Percentiles rank a stretch among this genome's conserved stretches.
These are phyloP conservation scores for Myriosclerotinia duriaeana DNA, from an alignment of 2,329 filamentous ascomycete species.

Conservation along the genomic window DNA sequence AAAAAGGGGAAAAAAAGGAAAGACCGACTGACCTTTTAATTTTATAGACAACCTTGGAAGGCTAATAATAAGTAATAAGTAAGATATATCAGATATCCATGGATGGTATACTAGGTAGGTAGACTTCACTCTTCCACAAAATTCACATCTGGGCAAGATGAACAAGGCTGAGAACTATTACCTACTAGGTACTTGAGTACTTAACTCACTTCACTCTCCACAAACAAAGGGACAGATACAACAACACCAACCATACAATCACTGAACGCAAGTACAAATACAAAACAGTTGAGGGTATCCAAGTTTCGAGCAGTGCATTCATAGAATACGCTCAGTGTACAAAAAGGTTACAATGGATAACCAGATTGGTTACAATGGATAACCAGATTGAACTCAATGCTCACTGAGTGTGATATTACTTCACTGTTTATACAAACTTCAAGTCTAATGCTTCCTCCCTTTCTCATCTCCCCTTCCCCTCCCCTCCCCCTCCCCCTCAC, in stretches of 20 bases:
- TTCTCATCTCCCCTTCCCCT: not conserved
- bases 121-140: too few species aligned
- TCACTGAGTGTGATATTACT: not conserved
- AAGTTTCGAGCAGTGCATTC: not conserved
- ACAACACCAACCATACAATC: not conserved
- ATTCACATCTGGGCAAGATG: too few species aligned
- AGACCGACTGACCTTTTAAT: not conserved
- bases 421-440: not conserved
- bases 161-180: too few species aligned
- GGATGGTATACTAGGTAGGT: too few species aligned
- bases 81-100: too few species aligned
- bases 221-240: not conserved
- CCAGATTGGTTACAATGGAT: not conserved
- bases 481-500: too few species aligned
- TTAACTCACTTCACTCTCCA: not conserved
- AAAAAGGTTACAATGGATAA: not conserved
- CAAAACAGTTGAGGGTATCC: not conserved
- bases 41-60: not conserved
- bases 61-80: too few species aligned
- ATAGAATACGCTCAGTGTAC: not conserved
- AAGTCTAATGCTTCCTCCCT: not conserved
- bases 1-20: not conserved
- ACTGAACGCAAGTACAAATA: not conserved
- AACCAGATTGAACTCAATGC: not conserved
- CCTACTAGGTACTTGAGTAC: too few species aligned